Conservation (phyloP, 768 basidiomycete species). For the Boletus subparvulus region DNA sequence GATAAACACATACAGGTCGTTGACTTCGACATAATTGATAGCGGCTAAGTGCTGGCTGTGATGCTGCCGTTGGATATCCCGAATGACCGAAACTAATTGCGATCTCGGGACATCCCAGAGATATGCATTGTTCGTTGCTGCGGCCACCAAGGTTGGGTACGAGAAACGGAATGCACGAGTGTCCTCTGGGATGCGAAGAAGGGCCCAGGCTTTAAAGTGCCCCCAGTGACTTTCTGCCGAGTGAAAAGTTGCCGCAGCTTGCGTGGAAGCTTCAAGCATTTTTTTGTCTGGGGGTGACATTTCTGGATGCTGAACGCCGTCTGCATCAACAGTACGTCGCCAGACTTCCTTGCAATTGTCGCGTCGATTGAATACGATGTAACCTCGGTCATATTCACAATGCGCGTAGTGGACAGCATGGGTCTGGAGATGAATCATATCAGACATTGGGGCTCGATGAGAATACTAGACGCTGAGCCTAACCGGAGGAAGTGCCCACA, state of each 20-base stretch:
- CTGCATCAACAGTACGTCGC: conserved; percentile 45
- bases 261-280: conserved; percentile 21
- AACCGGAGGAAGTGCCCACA: conserved; percentile 68
- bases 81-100: conserved; percentile 42
- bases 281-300: conserved; percentile 36
- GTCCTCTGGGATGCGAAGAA: conserved; percentile 47
- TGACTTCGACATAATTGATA: conserved; percentile 68
- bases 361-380: conserved; percentile 64
- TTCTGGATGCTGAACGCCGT: conserved; percentile 18
- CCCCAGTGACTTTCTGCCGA: conserved; percentile 35
- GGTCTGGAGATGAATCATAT: conserved; percentile 2
- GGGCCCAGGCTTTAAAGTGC: conserved; percentile 62
- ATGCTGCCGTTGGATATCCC: conserved; percentile 18
- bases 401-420: conserved; percentile 48
- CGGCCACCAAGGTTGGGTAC: conserved; percentile 62
- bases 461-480: conserved; percentile 17
- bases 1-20: conserved; percentile 55
- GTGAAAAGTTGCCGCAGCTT: conserved; percentile 18
- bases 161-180: conserved; percentile 62
- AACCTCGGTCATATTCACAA: conserved; percentile 72
- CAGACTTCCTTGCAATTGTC: conserved; percentile 68
- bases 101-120: conserved; percentile 64
- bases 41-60: conserved; percentile 30
- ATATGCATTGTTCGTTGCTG: conserved; percentile 44
- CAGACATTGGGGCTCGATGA: neutral